These are phyloP conservation scores for Gynandropsis gynandra DNA, from an alignment of 345 rosid genomes.

Conservation along the genomic window DNA sequence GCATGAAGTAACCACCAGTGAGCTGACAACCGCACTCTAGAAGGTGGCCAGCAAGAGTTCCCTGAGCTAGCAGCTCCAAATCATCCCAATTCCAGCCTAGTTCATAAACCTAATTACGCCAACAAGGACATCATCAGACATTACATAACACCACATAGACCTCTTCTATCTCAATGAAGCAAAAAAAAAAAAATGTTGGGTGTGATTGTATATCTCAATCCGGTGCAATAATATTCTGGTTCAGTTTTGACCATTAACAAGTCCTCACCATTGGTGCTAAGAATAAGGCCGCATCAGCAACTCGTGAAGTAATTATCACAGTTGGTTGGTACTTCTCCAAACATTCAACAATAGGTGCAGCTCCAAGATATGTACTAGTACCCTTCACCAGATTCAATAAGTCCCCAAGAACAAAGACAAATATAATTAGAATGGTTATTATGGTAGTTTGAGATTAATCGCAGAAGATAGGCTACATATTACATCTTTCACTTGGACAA, in stretches of 20 bases:
- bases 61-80: slow-evolving; percentile 69
- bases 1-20: slow-evolving; percentile 98
- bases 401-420: not conserved
- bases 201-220: slow-evolving; percentile 1
- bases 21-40: slow-evolving; percentile 96
- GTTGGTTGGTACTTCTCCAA: slow-evolving; percentile 73
- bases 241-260: not conserved
- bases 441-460: not conserved
- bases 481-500: not conserved
- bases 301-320: slow-evolving; percentile 75
- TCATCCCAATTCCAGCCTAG: slow-evolving; percentile 95
- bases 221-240: slow-evolving; percentile 1
- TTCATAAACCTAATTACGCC: slow-evolving; percentile 59
- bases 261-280: slow-evolving; percentile 82
- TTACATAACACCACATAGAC: slow-evolving; percentile 1
- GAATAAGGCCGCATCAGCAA: slow-evolving; percentile 89
- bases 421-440: not conserved
- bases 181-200: not conserved
- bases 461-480: slow-evolving; percentile 1
- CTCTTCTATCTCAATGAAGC: slow-evolving; percentile 3
- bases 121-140: slow-evolving; percentile 2
- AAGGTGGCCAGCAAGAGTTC: slow-evolving; percentile 86
- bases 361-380: slow-evolving; percentile 83
- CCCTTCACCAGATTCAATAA: slow-evolving; percentile 47
- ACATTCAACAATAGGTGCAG: slow-evolving; percentile 88